These are phyloP conservation scores for Clonostachys solani DNA, from an alignment of 2,329 filamentous ascomycete genomes.

Conservation along the genomic window DNA sequence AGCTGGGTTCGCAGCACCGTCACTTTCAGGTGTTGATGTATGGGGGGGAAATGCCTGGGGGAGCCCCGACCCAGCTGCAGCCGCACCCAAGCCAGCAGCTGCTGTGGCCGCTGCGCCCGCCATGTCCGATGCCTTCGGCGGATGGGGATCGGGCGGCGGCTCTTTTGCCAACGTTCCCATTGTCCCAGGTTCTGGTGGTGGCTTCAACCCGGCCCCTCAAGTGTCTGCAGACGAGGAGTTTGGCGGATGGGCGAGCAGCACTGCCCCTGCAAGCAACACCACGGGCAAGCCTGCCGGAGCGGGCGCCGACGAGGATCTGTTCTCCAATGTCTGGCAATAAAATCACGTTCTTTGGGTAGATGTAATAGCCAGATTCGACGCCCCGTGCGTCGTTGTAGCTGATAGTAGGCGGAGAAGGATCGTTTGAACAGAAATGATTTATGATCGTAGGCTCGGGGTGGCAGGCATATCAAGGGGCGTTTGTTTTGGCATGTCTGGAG, in stretches of 20 bases:
- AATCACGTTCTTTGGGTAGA: background rate
- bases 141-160: constrained; percentile 43
- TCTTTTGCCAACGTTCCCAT: constrained; percentile 57
- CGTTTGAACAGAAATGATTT: background rate
- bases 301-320: constrained; percentile 76
- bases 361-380: background rate
- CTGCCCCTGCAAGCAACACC: constrained; percentile 34
- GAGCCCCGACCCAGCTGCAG: constrained; percentile 49
- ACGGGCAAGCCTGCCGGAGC: constrained; percentile 49
- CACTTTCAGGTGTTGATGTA: constrained; percentile 58
- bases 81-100: constrained; percentile 26
- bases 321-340: constrained; percentile 93
- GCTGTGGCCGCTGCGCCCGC: constrained; percentile 53
- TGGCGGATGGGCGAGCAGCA: constrained; percentile 85
- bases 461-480: constrained; percentile 4
- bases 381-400: too few species aligned
- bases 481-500: constrained; percentile 1
- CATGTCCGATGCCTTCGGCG: constrained; percentile 36
- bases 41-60: constrained; percentile 90
- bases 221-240: constrained; percentile 92
- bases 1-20: constrained; percentile 30
- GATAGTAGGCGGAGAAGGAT: constrained; percentile 6
- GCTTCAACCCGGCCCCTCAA: constrained; percentile 61
- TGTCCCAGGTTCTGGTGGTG: constrained; percentile 58
- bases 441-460: background rate